phyloP scores from a whole-genome alignment of 805 yeast genomes.

The Kodamaea jinghongensis region DNA sequence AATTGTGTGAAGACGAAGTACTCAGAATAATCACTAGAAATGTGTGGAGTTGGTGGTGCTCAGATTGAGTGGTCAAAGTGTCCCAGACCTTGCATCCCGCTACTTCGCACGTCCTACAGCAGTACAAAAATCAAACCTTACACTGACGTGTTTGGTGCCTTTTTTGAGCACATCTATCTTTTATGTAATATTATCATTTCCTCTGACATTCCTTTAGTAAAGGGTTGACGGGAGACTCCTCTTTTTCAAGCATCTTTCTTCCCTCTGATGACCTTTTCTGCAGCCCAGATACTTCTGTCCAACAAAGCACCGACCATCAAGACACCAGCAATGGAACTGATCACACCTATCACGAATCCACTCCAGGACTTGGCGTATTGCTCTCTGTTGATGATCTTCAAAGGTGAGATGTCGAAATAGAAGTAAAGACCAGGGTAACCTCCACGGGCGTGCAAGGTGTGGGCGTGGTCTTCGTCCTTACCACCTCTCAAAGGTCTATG shows the following conservation, averaged over 20 bases:
- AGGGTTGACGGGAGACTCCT: too few species aligned
- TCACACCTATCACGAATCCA: conserved; percentile 74
- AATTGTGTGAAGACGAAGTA: too few species aligned
- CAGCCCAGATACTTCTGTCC: conserved; percentile 86
- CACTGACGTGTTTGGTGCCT: too few species aligned
- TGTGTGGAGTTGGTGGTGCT: too few species aligned
- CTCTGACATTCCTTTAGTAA: too few species aligned
- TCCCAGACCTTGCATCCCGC: too few species aligned
- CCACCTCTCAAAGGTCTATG: conserved; percentile 87
- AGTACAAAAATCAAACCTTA: too few species aligned
- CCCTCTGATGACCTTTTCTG: conserved; percentile 69
- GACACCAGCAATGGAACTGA: conserved; percentile 91
- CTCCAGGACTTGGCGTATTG: conserved; percentile 74
- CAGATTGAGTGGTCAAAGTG: too few species aligned
- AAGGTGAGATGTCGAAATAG: conserved; percentile 87
- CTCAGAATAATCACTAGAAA: too few species aligned
- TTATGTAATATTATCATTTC: too few species aligned
- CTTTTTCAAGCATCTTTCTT: conserved; percentile 49
- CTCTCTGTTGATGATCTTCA: conserved; percentile 85
- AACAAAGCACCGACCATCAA: conserved; percentile 87
- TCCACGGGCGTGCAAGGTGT: conserved; percentile 76
- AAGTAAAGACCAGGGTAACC: conserved; percentile 90
- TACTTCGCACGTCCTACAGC: too few species aligned
- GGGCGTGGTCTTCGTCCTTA: conserved; percentile 85
- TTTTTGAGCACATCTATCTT: too few species aligned